Percentiles rank a stretch among this genome's conserved stretches.
phyloP scores from a whole-genome alignment of 148 eudicot species.

The Polygonum maritimum region DNA sequence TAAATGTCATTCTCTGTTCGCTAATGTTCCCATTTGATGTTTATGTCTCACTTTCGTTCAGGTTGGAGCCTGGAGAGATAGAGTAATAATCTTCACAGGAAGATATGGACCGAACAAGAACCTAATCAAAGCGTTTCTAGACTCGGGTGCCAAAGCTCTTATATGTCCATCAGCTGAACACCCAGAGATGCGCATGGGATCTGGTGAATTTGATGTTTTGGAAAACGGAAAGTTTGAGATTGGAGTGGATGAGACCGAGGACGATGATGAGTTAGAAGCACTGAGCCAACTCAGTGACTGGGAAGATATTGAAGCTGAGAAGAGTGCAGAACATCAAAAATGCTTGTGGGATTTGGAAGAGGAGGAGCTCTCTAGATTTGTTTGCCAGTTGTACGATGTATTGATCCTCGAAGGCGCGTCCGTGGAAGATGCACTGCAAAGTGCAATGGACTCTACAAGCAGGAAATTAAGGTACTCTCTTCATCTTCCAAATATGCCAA shows the following conservation, averaged over 20 bases:
- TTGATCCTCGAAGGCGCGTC: slow-evolving; percentile 54
- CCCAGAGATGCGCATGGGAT: slow-evolving; percentile 60
- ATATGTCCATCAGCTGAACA: slow-evolving; percentile 78
- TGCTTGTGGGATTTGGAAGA: slow-evolving; percentile 77
- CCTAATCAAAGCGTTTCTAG: slow-evolving; percentile 69
- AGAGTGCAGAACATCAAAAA: slow-evolving; percentile 32
- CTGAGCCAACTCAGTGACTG: slow-evolving; percentile 77
- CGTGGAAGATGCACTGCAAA: slow-evolving; percentile 53
- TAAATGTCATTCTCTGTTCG: not conserved
- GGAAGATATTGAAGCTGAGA: slow-evolving; percentile 88
- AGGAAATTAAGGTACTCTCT: slow-evolving; percentile 69
- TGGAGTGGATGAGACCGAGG: slow-evolving; percentile 77
- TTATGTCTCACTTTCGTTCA: slow-evolving; percentile 12
- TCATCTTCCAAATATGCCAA: slow-evolving; percentile 57
- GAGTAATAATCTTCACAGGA: slow-evolving; percentile 72
- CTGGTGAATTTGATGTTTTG: slow-evolving; percentile 43
- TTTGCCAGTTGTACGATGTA: slow-evolving; percentile 58
- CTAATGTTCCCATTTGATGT: not conserved
- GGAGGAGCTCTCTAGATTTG: slow-evolving; percentile 68
- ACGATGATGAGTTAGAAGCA: slow-evolving; percentile 59
- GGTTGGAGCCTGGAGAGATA: slow-evolving; percentile 97
- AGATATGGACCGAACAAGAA: slow-evolving; percentile 51
- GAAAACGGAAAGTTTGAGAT: slow-evolving; percentile 89
- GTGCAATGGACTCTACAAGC: slow-evolving; percentile 49
- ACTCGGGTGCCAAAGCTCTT: slow-evolving; percentile 93